Base-by-base conservation (phyloP, 768 basidiomycete genomes). In the Tulasnella sp. region DNA sequence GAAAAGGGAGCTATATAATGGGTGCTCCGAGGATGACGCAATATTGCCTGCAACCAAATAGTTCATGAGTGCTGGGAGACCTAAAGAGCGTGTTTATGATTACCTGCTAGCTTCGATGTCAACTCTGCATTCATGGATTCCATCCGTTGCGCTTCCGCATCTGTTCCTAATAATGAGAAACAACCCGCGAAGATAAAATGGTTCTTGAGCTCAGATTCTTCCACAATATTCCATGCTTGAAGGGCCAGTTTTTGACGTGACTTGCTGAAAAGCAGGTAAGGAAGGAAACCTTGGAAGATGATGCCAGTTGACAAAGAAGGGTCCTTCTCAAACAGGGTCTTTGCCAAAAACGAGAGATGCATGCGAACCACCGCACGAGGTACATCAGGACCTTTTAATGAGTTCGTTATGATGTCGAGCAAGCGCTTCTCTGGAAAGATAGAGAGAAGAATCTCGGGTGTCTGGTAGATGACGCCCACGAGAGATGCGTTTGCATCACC, bases 251-350 rank as follows among this genome's bases (percentile, higher is more conserved):
- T 79, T 54, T 80, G 74, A 45, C 79, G 72, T 2, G 81, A 65
- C 59, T 83, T 87, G 5, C 84, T 81, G 58, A 76, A 81, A 13
- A 92, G 62, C 37, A 92, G 65, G 59, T 77, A 76, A 0, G 88
- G 83, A 60, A 88, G 83, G 48, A 92, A 64, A 1, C 80, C 61
- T 28, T 68, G 65, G 37, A 43, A 32, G 45, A 54, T 35, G 32
- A 43, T 32, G 47, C 22, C 28, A 19, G 32, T 4, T 15, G 62
- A 25, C 66, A 62, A 22, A 64, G 67, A 55, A 7, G 70, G 64
- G 37, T 68, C 55, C 0, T 52, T 40, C 5, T 58, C 59, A 25
- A 62, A 51, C 52, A 84, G 71, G 29, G 74, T 68, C 0, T 66
- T 61, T 1, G 67, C 64, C 9, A 86, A 65, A 63, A 85, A 87